Evolutionary conservation across 371 early-diverging fungal genomes (phyloP), one percentile per base, ranked within the genome.

Genomic region (Mucor velutinosus): DNA sequence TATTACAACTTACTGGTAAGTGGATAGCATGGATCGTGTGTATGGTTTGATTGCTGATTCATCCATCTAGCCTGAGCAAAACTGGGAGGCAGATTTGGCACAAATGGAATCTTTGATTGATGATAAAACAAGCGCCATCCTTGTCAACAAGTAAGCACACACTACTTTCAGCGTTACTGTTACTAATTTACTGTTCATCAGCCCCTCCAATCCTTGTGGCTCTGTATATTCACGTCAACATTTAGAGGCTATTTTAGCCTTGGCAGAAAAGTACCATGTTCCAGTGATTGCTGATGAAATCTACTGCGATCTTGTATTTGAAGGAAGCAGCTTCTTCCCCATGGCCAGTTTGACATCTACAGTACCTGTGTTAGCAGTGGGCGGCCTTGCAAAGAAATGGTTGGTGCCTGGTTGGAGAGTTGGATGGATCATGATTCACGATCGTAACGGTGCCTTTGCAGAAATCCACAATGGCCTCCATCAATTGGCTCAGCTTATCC

Each of bases 251-350:
- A 88, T 95, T 43, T 71, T 95, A 58, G 82, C 70, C 1, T 77
- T 95, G 7, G 93, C 93, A 62, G 93, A 93, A 67, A 86, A 84
- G 55, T 86, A 92, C 74, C 85, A 86, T 70, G 70, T 97, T 27
- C 95, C 96, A 45, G 83, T 96, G 19, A 94, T 97, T 68, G 86
- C 95, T 8, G 97, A 96, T 70, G 97, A 97, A 75, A 97, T 97
- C 66, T 97, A 97, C 71, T 91, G 92, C 62, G 95, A 94, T 74
- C 88, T 97, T 80, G 95, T 92, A 32, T 96, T 95, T 72, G 65
- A 80, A 51, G 87, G 83, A 19, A 81, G 83, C 64, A 76, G 75
- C 14, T 94, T 93, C 70, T 84, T 80, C 56, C 87, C 93, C 12
- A 79, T 92, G 64, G 94, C 95, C 12, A 78, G 89, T 3, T 76